Conservation (phyloP, 148 eudicot genomes). For the Fagopyrum homotropicum region DNA sequence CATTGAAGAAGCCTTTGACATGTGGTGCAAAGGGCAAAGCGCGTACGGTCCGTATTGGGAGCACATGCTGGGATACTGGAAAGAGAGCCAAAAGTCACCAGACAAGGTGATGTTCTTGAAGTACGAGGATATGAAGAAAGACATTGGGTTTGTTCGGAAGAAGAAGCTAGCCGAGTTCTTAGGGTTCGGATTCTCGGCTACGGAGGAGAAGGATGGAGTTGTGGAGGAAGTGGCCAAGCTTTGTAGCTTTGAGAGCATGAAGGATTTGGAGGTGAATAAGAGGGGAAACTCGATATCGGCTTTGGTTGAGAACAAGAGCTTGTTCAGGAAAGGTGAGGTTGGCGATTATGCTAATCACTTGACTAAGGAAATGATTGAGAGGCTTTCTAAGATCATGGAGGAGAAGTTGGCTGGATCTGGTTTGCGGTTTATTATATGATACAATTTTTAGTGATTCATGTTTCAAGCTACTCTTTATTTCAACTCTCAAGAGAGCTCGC, state of each 20-base stretch:
- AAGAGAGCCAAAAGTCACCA: constrained; percentile 31
- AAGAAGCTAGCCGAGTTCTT: constrained; percentile 27
- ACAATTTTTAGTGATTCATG: background rate
- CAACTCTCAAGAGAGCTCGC: too few relatives aligned
- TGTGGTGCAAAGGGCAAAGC: constrained; percentile 12
- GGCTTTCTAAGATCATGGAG: constrained; percentile 15
- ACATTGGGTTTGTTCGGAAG: constrained; percentile 12
- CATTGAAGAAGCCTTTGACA: constrained; percentile 12
- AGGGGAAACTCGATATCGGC: constrained; percentile 19
- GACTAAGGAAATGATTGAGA: constrained; percentile 27
- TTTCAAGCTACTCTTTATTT: background rate
- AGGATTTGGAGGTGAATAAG: constrained; percentile 27
- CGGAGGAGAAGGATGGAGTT: constrained; percentile 23
- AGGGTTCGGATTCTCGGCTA: constrained; percentile 17
- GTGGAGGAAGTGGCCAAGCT: constrained; percentile 20
- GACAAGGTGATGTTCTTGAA: constrained; percentile 42
- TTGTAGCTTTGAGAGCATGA: constrained; percentile 30
- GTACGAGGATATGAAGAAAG: constrained; percentile 32
- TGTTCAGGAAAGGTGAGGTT: constrained; percentile 39
- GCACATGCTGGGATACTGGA: constrained; percentile 22
- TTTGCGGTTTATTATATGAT: constrained; percentile 4
- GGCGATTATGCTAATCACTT: constrained; percentile 31
- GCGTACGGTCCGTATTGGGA: constrained; percentile 15
- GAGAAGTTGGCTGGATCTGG: constrained; percentile 28
- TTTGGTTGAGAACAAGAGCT: constrained; percentile 21